Percentiles rank a stretch among this genome's conserved stretches.
Conservation (phyloP, 257 asterid species). For the Thymus mandschuricus region DNA sequence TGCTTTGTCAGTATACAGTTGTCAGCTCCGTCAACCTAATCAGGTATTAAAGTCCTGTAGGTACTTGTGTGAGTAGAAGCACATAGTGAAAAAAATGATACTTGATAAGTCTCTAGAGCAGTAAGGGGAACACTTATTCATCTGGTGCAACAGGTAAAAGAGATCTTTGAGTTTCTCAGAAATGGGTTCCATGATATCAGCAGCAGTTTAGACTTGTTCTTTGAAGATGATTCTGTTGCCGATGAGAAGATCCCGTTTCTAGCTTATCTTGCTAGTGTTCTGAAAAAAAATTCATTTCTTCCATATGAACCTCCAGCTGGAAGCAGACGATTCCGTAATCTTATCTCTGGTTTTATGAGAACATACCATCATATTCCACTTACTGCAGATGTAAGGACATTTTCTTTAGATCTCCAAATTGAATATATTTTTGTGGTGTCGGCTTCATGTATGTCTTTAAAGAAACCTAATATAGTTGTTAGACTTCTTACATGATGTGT, state of each 20-base stretch:
- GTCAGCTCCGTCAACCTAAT: conserved; percentile 86
- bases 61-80: conserved; percentile 18
- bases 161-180: conserved; percentile 85
- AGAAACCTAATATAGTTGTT: conserved; percentile 19
- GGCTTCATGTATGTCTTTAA: conserved; percentile 6
- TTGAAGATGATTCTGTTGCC: conserved; percentile 94
- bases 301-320: conserved; percentile 97
- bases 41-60: conserved; percentile 46
- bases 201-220: conserved; percentile 88
- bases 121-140: conserved; percentile 23
- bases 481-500: neutral
- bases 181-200: conserved; percentile 92
- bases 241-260: conserved; percentile 97
- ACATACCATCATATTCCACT: conserved; percentile 93
- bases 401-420: conserved; percentile 9
- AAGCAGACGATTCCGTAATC: conserved; percentile 82
- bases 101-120: conserved; percentile 9
- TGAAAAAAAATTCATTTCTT: conserved; percentile 75
- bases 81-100: neutral
- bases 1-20: conserved; percentile 93
- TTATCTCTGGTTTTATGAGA: conserved; percentile 84
- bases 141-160: conserved; percentile 71
- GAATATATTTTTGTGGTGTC: neutral
- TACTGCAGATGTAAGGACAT: conserved; percentile 72
- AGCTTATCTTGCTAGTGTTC: conserved; percentile 88